These are phyloP conservation scores for Dactylellina leptospora DNA, from an alignment of 2,329 filamentous ascomycete species.

Conservation along the genomic window DNA sequence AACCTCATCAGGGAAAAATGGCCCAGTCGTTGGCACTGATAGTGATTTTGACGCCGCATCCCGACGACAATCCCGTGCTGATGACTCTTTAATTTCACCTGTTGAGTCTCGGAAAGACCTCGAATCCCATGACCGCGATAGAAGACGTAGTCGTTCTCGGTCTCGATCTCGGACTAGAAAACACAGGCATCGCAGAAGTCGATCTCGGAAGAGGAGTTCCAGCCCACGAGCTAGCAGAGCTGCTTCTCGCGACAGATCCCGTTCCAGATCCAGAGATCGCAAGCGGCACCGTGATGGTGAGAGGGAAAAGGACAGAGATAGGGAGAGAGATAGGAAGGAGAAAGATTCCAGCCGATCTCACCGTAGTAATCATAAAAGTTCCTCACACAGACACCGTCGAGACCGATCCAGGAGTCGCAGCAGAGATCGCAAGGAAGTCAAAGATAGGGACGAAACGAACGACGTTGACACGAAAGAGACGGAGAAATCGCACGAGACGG, in stretches of 20 bases:
- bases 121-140: slow-evolving; percentile 42
- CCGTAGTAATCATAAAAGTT: slow-evolving; percentile 54
- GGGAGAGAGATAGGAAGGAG: slow-evolving; percentile 51
- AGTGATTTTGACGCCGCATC: slow-evolving; percentile 46
- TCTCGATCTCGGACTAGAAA: slow-evolving; percentile 53
- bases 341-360: slow-evolving; percentile 53
- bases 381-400: slow-evolving; percentile 50
- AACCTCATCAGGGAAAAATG: slow-evolving; percentile 41
- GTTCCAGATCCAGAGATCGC: slow-evolving; percentile 42
- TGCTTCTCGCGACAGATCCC: slow-evolving; percentile 43
- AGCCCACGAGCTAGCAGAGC: slow-evolving; percentile 35
- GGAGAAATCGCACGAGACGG: slow-evolving; percentile 38
- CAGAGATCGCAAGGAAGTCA: slow-evolving; percentile 43
- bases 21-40: slow-evolving; percentile 17
- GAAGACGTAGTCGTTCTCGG: slow-evolving; percentile 54
- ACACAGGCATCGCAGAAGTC: slow-evolving; percentile 53
- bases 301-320: slow-evolving; percentile 55
- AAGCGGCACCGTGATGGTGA: slow-evolving; percentile 44
- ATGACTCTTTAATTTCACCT: slow-evolving; percentile 38
- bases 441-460: slow-evolving; percentile 54
- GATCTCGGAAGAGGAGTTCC: slow-evolving; percentile 54
- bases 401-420: slow-evolving; percentile 48
- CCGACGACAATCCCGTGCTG: slow-evolving; percentile 33
- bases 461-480: slow-evolving; percentile 54
- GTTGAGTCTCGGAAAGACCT: slow-evolving; percentile 45